Evolutionary conservation across 2,329 filamentous ascomycete species (phyloP), one percentile per base, ranked within the genome.

Genomic region (Aquanectria penicillioides): DNA sequence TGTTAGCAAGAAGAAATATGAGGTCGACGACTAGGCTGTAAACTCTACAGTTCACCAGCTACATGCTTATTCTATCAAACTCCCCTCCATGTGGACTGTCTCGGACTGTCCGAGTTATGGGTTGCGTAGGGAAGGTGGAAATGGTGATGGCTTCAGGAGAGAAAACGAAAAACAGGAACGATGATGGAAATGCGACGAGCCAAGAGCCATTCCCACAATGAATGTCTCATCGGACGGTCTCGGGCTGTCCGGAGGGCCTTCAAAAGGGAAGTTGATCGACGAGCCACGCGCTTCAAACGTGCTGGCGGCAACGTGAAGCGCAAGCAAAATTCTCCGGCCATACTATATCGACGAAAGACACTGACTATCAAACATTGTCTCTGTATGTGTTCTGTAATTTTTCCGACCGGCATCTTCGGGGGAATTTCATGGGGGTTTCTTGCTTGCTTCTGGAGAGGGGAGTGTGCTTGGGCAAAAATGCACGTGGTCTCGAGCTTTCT

Each of bases 221-320:
- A 31, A 44, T 31, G 41, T 44, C 26, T 44, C 41, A 44, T 44
- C 25, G 31, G 31, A 44, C 29, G 17, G 41, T 44, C 41, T 44
- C 41, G 41, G 41, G 4, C 17, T 44, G 26, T 12, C 41, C 41
- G 41, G 31, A 26, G 25, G 41, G 23, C 20, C 26, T 18, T 44
- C 15, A n/a, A 31, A 31, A 26, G 15, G 41, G 41, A 31, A 44
- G 41, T 11, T 11, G 41, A 44, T 44, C 26, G 41, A 22, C 41
- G 17, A 29, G 41, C 25, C 41, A 44, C 34, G 5, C 12, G 25
- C n/a, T n/a, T n/a, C n/a, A 31, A 17, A 26, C 25, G 41, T 31
- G 15, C 17, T 44, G 41, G 41, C 41, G 26, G 31, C 31, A 26
- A 26, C 41, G 20, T 31, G 25, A 29, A 44, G 41, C 26, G 41